A percentile compares a stretch with the other conserved stretches of the same genome.
Evolutionary conservation across 2,329 filamentous ascomycete genomes (phyloP).

Genomic region (Alternaria metachromatica): DNA sequence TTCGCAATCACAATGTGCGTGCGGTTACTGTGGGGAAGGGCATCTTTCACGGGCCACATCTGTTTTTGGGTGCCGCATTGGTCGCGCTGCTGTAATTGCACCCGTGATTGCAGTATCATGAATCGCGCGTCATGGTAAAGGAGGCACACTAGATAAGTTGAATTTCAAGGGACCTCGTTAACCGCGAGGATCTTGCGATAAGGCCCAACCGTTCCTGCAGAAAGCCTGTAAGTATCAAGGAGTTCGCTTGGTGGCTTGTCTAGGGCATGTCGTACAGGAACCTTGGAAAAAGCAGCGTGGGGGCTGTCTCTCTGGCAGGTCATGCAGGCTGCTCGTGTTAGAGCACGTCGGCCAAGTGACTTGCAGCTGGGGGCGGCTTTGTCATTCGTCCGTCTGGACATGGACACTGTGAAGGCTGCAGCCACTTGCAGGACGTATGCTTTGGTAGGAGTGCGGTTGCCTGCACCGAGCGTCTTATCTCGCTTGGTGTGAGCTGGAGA

Average conservation of each 20-base stretch:
- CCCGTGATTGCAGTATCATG: conserved; percentile 7
- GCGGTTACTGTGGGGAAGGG: conserved; percentile 30
- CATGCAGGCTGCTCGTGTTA: conserved; percentile 19
- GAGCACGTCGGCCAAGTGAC: conserved; percentile 33
- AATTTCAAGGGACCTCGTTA: conserved; percentile 16
- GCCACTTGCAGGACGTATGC: conserved; percentile 25
- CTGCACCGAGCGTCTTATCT: conserved; percentile 33
- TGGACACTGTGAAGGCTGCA: conserved; percentile 1
- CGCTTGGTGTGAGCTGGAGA: conserved; percentile 23
- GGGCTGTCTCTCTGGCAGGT: conserved; percentile 25
- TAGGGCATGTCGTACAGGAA: conserved; percentile 18
- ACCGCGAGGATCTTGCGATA: conserved; percentile 16
- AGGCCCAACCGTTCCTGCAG: conserved; percentile 34
- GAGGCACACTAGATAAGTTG: conserved; percentile 1
- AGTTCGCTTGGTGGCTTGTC: conserved; percentile 15
- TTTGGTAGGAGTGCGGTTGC: conserved; percentile 21
- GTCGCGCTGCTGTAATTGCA: conserved; percentile 5
- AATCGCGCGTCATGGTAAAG: conserved; percentile 16
- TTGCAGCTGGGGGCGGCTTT: conserved; percentile 21
- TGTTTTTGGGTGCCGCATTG: conserved; percentile 21
- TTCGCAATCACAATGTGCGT: conserved; percentile 31
- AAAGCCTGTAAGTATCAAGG: conserved; percentile 26
- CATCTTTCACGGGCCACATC: conserved; percentile 16
- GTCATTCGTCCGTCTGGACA: conserved; percentile 15
- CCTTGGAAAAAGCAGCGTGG: conserved; percentile 37